Evolutionary conservation across 768 basidiomycete genomes (phyloP).

Genomic region (Naematelia aurantialba): DNA sequence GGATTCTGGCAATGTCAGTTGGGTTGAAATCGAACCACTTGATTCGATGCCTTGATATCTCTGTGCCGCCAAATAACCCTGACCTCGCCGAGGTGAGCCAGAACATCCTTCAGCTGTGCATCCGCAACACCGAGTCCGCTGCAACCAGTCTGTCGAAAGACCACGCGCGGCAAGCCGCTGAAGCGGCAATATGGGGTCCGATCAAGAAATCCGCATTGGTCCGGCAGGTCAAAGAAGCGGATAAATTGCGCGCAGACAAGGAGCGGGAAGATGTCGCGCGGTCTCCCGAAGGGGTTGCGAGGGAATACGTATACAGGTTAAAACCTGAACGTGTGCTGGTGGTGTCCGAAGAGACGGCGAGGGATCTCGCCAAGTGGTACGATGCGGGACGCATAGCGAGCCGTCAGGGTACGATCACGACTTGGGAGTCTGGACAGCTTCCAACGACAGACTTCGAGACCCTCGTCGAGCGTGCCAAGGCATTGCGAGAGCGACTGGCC

Average conservation of each 20-base stretch:
- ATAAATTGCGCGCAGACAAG: constrained; percentile 42
- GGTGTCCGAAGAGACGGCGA: constrained; percentile 30
- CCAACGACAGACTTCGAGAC: constrained; percentile 34
- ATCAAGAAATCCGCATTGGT: constrained; percentile 52
- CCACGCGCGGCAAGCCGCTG: constrained; percentile 57
- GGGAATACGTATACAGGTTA: constrained; percentile 49
- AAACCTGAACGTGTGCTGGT: constrained; percentile 40
- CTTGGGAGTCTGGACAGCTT: constrained; percentile 38
- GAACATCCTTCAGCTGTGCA: constrained; percentile 83
- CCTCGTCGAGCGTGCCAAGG: constrained; percentile 49
- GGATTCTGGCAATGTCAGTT: constrained; percentile 83
- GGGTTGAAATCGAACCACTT: constrained; percentile 75
- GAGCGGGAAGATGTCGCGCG: constrained; percentile 35
- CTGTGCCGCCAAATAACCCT: constrained; percentile 66
- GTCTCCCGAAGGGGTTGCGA: constrained; percentile 41
- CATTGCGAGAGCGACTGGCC: constrained; percentile 57
- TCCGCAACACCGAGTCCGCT: constrained; percentile 86
- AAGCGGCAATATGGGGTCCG: constrained; percentile 56
- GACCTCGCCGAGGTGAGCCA: constrained; percentile 65
- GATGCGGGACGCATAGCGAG: constrained; percentile 14
- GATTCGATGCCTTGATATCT: constrained; percentile 88
- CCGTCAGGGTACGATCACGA: constrained; percentile 7
- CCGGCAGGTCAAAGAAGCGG: constrained; percentile 49
- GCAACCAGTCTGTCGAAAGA: constrained; percentile 35
- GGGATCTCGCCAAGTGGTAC: constrained; percentile 35